Conservation (phyloP, 768 basidiomycete genomes). For the Mycena albidolilacea region DNA sequence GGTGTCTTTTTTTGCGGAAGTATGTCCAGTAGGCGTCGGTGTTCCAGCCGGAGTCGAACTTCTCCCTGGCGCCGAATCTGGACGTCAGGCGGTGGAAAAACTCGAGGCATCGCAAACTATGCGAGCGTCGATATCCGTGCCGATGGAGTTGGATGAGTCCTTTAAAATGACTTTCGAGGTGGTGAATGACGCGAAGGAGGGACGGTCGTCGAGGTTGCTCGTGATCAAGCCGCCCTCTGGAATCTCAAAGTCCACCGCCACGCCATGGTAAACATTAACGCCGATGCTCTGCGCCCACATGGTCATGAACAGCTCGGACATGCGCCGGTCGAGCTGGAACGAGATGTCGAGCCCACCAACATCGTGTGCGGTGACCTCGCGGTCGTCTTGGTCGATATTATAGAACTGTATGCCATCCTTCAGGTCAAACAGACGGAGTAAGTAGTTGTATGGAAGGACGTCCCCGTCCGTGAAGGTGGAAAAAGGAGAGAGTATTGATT, state of each 20-base stretch:
- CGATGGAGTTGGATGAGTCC: slow-evolving; percentile 18
- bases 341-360: slow-evolving; percentile 30
- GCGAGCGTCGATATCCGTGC: background rate
- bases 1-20: slow-evolving; percentile 19
- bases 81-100: slow-evolving; percentile 1
- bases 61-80: slow-evolving; percentile 22
- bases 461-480: slow-evolving; percentile 27
- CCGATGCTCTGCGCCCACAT: slow-evolving; percentile 31
- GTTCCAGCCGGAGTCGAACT: slow-evolving; percentile 21
- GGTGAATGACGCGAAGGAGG: slow-evolving; percentile 1
- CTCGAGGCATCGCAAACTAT: slow-evolving; percentile 14
- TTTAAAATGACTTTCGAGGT: slow-evolving; percentile 28
- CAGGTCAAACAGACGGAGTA: slow-evolving; percentile 26
- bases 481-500: slow-evolving; percentile 13
- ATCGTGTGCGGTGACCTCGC: slow-evolving; percentile 18
- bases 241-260: background rate
- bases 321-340: slow-evolving; percentile 30
- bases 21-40: slow-evolving; percentile 28
- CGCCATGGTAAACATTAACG: slow-evolving; percentile 27
- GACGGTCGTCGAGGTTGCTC: too few species aligned
- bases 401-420: slow-evolving; percentile 33
- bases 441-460: slow-evolving; percentile 23
- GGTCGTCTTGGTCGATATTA: slow-evolving; percentile 19
- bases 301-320: slow-evolving; percentile 31
- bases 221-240: slow-evolving; percentile 6